A percentile compares a stretch with the other conserved stretches of the same genome.
Evolutionary conservation across 148 eudicot genomes (phyloP).

Genomic region (Diospyros kaki): DNA sequence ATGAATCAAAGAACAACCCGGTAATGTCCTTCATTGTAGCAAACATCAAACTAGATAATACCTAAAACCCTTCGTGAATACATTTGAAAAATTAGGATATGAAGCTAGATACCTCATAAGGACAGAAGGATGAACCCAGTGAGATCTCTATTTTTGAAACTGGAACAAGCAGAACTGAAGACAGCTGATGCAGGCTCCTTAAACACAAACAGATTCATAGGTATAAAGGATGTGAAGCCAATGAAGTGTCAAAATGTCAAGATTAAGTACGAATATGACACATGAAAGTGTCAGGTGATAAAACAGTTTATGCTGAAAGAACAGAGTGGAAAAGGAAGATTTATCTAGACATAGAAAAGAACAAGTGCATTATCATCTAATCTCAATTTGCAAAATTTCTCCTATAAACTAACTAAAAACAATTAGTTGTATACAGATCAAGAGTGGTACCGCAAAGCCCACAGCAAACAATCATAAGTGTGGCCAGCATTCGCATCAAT

Average conservation of each 20-base stretch:
- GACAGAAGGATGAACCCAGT: slow-evolving; percentile 33
- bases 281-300: too few species aligned
- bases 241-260: too few species aligned
- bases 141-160: slow-evolving; percentile 24
- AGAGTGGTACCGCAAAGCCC: slow-evolving; percentile 74
- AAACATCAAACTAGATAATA: neutral
- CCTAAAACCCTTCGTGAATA: neutral
- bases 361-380: slow-evolving; percentile 1
- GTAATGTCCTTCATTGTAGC: neutral
- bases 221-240: slow-evolving; percentile 8
- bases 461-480: slow-evolving; percentile 74
- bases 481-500: slow-evolving; percentile 69
- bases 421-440: neutral
- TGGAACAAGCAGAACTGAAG: slow-evolving; percentile 41
- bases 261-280: too few species aligned
- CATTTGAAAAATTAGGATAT: neutral
- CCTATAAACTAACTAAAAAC: neutral
- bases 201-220: slow-evolving; percentile 13
- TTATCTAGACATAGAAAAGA: neutral
- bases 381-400: neutral
- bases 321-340: neutral
- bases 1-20: neutral
- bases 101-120: slow-evolving; percentile 46
- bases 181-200: slow-evolving; percentile 83
- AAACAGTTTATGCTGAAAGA: too few species aligned